Evolutionary conservation across 225 moss, liverwort and hornwort genomes (phyloP), one percentile per base, ranked within the genome.

Genomic region (Physcomitrellopsis africana): DNA sequence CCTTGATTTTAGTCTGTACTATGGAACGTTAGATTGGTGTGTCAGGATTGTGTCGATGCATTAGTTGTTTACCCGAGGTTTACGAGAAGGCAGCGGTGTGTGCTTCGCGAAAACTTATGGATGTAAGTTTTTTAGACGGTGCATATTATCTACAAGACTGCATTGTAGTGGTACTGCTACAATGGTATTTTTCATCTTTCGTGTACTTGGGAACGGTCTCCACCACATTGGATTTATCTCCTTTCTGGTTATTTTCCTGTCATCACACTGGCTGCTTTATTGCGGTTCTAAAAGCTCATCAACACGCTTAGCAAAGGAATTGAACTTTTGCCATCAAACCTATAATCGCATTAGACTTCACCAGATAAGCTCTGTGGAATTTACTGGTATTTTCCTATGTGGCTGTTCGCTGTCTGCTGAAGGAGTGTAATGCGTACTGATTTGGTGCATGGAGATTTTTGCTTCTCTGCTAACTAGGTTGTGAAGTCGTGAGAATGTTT

Each of bases 1-100:
- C 23, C 18, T 17, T 41, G 67, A 59, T 56, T 79, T 44, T 7
- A 51, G 67, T 43, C 12, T 17, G 64, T 48, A n/a, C 12, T 23
- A 32, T 13, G 45, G 75, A 67, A 51, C 57, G n/a, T 69, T 51
- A 70, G n/a, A 65, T 56, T 32, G 70, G 48, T 14, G 10, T 26
- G 66, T 57, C 0, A 1, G 37, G 49, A 13, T 37, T 3, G 48
- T 24, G 63, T 11, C 6, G 62, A 6, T 8, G 18, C 3, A 24
- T 17, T 51, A 51, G 1, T 22, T 20, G 15, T 44, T 23, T 22
- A n/a, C 18, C 48, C 27, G 60, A 26, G 51, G 49, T 32, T 57
- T 58, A 12, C 7, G 11, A 29, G 47, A 16, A 48, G 76, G 10
- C 49, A 60, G 22, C 0, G 76, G 23, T 68, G 68, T 41, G 8